phyloP scores from a whole-genome alignment of 2,329 filamentous ascomycete genomes.

The Verticillium albo-atrum region DNA sequence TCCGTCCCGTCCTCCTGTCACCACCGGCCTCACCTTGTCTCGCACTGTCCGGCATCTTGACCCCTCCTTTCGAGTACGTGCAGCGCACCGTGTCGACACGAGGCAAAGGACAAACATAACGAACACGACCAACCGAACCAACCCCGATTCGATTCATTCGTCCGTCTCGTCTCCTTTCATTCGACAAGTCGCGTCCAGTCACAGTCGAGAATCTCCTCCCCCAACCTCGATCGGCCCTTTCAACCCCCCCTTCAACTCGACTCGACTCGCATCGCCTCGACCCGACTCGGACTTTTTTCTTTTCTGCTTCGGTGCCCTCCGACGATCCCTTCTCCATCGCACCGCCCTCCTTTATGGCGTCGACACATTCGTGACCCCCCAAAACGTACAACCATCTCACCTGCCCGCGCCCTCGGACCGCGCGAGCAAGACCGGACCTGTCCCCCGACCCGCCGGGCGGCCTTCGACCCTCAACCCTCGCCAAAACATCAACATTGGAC shows the following conservation, averaged over 20 bases:
- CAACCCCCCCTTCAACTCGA: background rate
- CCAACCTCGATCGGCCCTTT: background rate
- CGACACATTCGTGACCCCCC: conserved; percentile 12
- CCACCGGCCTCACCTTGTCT: background rate
- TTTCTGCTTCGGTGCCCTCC: background rate
- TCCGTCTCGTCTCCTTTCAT: background rate
- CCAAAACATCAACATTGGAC: conserved; percentile 5
- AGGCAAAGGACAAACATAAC: background rate
- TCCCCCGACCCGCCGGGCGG: background rate
- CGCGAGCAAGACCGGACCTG: background rate
- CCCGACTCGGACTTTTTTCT: background rate
- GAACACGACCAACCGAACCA: background rate
- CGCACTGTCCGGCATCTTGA: background rate
- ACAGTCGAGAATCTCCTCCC: background rate
- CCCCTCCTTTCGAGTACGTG: background rate
- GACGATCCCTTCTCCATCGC: background rate
- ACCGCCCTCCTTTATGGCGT: conserved; percentile 11
- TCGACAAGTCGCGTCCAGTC: background rate
- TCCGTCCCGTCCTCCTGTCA: background rate
- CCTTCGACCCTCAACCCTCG: background rate
- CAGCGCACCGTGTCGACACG: background rate
- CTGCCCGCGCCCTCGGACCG: background rate
- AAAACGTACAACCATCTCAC: background rate
- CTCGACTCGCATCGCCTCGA: background rate
- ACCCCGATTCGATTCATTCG: background rate